Percentiles rank a stretch among this genome's conserved stretches.
These are phyloP conservation scores for Wickerhamomyces alni DNA, from an alignment of 805 yeast species.

Conservation along the genomic window DNA sequence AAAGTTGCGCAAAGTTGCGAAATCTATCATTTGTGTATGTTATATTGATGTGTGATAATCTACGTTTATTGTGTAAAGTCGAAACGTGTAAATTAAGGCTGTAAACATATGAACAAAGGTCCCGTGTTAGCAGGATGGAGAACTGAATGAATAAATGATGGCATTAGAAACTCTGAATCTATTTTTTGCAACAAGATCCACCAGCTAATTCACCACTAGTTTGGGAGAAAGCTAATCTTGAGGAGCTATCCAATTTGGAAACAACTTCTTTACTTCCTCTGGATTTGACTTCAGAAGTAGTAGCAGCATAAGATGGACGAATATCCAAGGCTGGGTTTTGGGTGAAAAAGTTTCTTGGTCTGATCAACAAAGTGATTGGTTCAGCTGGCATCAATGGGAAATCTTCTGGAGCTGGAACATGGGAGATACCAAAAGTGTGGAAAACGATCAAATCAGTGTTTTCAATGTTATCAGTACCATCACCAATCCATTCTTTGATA, in stretches of 20 bases:
- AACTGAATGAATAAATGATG: no score
- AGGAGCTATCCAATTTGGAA: conserved; percentile 39
- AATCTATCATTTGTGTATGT: no score
- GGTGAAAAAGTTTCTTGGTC: conserved; percentile 75
- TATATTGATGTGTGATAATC: no score
- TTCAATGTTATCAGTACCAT: conserved; percentile 50
- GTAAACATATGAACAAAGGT: no score
- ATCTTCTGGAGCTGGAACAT: conserved; percentile 86
- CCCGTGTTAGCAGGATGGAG: no score
- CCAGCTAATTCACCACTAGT: conserved; percentile 10
- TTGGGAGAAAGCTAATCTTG: conserved; percentile 43
- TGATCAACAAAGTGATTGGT: conserved; percentile 64
- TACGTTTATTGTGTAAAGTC: no score
- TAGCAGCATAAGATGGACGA: conserved; percentile 53
- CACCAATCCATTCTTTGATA: conserved; percentile 64
- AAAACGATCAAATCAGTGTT: conserved; percentile 68
- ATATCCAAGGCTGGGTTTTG: conserved; percentile 77
- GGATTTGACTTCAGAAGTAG: conserved; percentile 35
- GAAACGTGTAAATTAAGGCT: no score
- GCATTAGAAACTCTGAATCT: not conserved
- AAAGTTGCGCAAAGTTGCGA: no score
- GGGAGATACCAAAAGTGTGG: conserved; percentile 83
- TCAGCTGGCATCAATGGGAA: conserved; percentile 89
- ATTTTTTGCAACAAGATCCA: conserved; percentile 21
- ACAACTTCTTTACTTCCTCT: conserved; percentile 33